These are phyloP conservation scores for Arctium minus DNA, from an alignment of 129 eudicot genomes.

Conservation along the genomic window DNA sequence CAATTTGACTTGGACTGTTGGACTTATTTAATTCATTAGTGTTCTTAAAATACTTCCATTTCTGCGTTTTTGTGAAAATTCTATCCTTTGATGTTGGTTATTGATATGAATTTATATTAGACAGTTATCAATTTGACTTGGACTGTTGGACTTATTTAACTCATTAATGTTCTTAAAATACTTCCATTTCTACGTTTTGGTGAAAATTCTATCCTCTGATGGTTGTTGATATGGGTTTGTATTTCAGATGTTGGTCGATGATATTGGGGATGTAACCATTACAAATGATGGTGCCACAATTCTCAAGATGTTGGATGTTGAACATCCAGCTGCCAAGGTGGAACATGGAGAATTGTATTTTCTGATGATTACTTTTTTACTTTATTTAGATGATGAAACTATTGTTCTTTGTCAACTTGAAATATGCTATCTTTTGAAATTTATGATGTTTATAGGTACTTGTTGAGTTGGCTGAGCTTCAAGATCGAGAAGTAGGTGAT, in stretches of 20 bases:
- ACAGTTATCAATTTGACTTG: not conserved
- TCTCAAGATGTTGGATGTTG: constrained; percentile 94
- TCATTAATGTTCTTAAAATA: not conserved
- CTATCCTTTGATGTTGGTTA: not conserved
- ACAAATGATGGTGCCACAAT: constrained; percentile 99
- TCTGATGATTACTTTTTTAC: not conserved
- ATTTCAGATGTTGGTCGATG: constrained; percentile 90
- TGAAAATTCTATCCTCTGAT: not conserved
- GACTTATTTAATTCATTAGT: not conserved
- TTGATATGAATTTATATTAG: not conserved
- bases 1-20: not conserved
- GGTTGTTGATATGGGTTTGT: not conserved
- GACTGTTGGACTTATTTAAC: not conserved
- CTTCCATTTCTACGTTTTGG: not conserved
- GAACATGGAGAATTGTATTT: not conserved
- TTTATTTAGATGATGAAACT: not conserved
- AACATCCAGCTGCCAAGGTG: constrained; percentile 99
- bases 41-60: not conserved
- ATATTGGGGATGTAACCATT: constrained; percentile 94
- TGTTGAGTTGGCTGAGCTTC: constrained; percentile 96
- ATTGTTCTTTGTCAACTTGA: not conserved
- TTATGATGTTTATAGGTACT: constrained; percentile 51
- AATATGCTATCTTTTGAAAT: not conserved
- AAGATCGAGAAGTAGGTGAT: constrained; percentile 99
- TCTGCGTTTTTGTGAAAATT: not conserved